Evolutionary conservation across 2,329 filamentous ascomycete species (phyloP), one percentile per base, ranked within the genome.

Genomic region (Scytalidium lignicola): DNA sequence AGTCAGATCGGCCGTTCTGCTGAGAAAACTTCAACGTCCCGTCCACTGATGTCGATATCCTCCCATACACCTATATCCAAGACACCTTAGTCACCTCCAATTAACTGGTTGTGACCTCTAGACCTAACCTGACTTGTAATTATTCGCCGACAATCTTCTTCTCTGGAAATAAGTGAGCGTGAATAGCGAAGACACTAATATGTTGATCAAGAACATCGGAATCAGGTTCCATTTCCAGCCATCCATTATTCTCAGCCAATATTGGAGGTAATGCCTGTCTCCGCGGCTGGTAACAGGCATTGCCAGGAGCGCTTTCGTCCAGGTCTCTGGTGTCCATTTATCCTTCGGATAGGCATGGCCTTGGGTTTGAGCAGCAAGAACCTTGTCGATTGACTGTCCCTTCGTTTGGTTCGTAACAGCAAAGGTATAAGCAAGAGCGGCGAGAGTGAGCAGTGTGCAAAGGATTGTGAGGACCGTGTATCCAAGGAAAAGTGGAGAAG

Each of bases 201-300:
- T 28, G n/a, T 46, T 48, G n/a, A 51, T 42, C 19, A 56, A 42
- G 21, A 56, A 53, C 46, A 56, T 18, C 2, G 52, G 52, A 13
- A 55, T 56, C n/a, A 55, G 23, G 47, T 56, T 56, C 44, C 51
- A 56, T 28, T 50, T 45, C 46, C 48, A 55, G 12, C 50, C 54
- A 15, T 56, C 43, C 37, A 56, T 56, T 12, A 55, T 41, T 13
- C 37, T 47, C 37, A 50, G 32, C 54, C 54, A 56, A 39, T 51
- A 23, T 17, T 23, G 20, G 8, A 56, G 47, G 21, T 55, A 55
- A 8, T 28, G 44, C 1, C 12, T 7, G 32, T 56, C 52, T 7
- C 4, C 37, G 10, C 40, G 4, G 13, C 32, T 41, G 3, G 43
- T 47, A 18, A 56, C 18, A 12, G 50, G 50, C 17, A 56, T 43